A percentile compares a stretch with the other conserved stretches of the same genome.
phyloP scores from a whole-genome alignment of 345 rosid genomes.

The Erodium maritimum region DNA sequence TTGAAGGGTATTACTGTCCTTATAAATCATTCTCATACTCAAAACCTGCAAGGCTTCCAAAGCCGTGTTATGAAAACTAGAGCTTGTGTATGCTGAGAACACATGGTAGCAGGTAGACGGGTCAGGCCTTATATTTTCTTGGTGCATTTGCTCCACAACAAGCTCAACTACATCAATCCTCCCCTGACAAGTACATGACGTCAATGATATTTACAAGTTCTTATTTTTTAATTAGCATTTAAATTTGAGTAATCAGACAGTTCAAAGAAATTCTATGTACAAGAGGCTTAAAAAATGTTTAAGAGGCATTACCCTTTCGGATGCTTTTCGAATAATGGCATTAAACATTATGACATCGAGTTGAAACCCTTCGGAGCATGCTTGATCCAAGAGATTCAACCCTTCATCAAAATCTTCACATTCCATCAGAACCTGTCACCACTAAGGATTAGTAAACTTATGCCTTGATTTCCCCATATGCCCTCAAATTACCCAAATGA shows the following conservation, averaged over 20 bases:
- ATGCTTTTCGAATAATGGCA: constrained; percentile 43
- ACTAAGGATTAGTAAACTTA: background rate
- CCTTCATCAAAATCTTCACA: constrained; percentile 38
- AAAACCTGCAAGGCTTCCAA: constrained; percentile 69
- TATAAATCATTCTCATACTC: constrained; percentile 50
- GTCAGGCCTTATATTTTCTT: constrained; percentile 49
- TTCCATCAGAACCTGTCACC: constrained; percentile 40
- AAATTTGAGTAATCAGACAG: too few species aligned
- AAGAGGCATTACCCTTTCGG: constrained; percentile 30
- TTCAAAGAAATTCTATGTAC: too few species aligned
- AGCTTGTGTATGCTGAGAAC: constrained; percentile 33
- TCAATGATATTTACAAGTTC: background rate
- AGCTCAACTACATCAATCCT: constrained; percentile 58
- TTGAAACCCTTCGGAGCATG: constrained; percentile 32
- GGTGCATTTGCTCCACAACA: constrained; percentile 48
- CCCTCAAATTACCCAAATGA: background rate
- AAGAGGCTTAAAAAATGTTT: too few species aligned
- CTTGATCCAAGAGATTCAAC: constrained; percentile 41
- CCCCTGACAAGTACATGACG: constrained; percentile 20
- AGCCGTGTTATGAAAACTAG: constrained; percentile 34
- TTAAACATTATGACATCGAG: constrained; percentile 50
- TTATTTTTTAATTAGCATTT: too few species aligned
- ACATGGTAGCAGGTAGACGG: constrained; percentile 53
- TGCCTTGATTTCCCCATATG: too few species aligned
- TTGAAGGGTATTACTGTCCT: constrained; percentile 23